These are phyloP conservation scores for Syzygium oleosum DNA, from an alignment of 345 rosid species.

Conservation along the genomic window DNA sequence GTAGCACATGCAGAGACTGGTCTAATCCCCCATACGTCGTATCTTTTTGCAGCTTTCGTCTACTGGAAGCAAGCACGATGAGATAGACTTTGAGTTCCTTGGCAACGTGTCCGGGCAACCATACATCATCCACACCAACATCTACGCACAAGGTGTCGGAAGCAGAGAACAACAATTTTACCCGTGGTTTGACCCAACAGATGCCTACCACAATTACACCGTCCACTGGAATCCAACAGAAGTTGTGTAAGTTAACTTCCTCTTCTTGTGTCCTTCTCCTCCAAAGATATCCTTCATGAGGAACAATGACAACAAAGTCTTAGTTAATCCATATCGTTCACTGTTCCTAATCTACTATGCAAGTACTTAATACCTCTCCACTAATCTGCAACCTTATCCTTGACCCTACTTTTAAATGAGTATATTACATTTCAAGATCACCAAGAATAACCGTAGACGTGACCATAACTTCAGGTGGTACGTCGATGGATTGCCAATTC, in stretches of 20 bases:
- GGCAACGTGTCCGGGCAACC: conserved; percentile 72
- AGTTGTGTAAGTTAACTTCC: conserved; percentile 14
- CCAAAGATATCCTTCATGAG: background rate
- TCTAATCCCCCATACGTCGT: background rate
- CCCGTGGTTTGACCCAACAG: conserved; percentile 32
- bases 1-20: background rate
- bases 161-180: conserved; percentile 22
- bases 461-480: conserved; percentile 16
- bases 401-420: background rate
- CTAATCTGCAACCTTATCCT: background rate
- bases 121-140: conserved; percentile 58
- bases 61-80: conserved; percentile 46
- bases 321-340: background rate
- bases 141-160: conserved; percentile 57
- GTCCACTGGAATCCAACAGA: conserved; percentile 25
- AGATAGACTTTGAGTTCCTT: conserved; percentile 69
- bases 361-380: background rate
- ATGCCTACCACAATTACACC: conserved; percentile 73
- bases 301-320: background rate
- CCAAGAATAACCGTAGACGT: background rate
- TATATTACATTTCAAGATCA: background rate
- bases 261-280: background rate
- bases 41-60: conserved; percentile 43
- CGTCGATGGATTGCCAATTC: conserved; percentile 18
- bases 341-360: background rate